Base-by-base conservation (phyloP, 2,329 filamentous ascomycete species). In the Coleophoma cylindrospora region DNA sequence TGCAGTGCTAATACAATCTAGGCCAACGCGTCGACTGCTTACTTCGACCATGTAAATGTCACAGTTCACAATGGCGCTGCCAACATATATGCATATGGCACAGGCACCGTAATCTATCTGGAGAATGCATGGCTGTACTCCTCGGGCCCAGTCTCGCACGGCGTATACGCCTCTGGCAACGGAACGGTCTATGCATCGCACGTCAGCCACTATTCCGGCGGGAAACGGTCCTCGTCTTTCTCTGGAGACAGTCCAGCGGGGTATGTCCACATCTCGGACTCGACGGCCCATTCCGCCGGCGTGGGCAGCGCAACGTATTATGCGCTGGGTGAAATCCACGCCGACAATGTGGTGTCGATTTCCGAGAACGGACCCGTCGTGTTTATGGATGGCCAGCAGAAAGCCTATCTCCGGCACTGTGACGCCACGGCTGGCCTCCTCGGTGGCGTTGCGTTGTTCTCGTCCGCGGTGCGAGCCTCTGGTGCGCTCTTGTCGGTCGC, bases 21-120 rank as follows among this genome's bases (percentile, higher is more conserved):
- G 15, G 59, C 63, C 34, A 67, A 66, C 45, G 56, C 49, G 8
- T 64, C 64, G 2, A 60, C 54, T 10, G 57, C 56, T 1, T 46
- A 50, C 34, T 56, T 66, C 13, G 48, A 60, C 27, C 40, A 67
- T 34, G 34, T 61, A 32, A 68, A 67, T 49, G 54, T 67, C 17
- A 68, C 65, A 4, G 55, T 59, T 1, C 65, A 68, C 52, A 66
- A 67, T 44, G 65, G 65, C 7, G 65, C 64, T 3, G 65, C 65
- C 11, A 64, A 66, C 14, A 36, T 67, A 36, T 68, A 65, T 36
- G 51, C 61, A 4, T 66, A 64, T 34, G 65, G 65, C 22, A 58
- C 55, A 4, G 61, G 56, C 36, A 64, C 60, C 0, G 49, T 57
- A 11, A 60, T 64, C 4, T 45, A 64, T 47, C 58, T 67, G 13